Evolutionary conservation across 495 filamentous ascomycete genomes (phyloP).

Genomic region (Trichoderma virens): DNA sequence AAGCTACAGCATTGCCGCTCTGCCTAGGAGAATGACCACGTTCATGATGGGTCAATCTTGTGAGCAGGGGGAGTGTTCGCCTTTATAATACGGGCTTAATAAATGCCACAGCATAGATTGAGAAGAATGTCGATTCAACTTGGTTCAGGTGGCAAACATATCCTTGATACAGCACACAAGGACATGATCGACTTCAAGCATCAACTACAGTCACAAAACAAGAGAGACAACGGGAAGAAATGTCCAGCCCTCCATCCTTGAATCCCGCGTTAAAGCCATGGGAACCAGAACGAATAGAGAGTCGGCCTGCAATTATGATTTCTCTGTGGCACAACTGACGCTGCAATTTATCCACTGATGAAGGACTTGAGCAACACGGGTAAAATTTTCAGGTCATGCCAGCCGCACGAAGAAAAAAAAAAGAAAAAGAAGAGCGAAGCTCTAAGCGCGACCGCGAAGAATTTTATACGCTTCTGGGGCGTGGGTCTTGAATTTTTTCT

Average conservation of each 20-base stretch:
- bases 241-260: conserved; percentile 40
- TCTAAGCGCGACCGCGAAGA: not conserved
- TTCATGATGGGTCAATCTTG: too few species aligned
- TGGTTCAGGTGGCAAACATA: too few species aligned
- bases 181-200: too few species aligned
- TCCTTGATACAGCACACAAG: too few species aligned
- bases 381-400: conserved; percentile 35
- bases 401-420: conserved; percentile 27
- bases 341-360: conserved; percentile 29
- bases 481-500: not conserved
- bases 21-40: too few species aligned
- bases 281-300: conserved; percentile 14
- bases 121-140: too few species aligned
- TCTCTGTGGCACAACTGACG: conserved; percentile 42
- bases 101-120: too few species aligned
- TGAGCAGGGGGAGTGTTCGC: too few species aligned
- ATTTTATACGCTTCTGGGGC: not conserved
- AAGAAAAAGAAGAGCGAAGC: conserved; percentile 17
- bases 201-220: not conserved
- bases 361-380: conserved; percentile 42
- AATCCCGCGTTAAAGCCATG: conserved; percentile 28
- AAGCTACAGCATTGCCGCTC: too few species aligned
- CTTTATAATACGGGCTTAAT: too few species aligned
- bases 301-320: conserved; percentile 40
- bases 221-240: conserved; percentile 15